Base-by-base conservation (phyloP, 306 rosid genomes). In the Castanea crenata region DNA sequence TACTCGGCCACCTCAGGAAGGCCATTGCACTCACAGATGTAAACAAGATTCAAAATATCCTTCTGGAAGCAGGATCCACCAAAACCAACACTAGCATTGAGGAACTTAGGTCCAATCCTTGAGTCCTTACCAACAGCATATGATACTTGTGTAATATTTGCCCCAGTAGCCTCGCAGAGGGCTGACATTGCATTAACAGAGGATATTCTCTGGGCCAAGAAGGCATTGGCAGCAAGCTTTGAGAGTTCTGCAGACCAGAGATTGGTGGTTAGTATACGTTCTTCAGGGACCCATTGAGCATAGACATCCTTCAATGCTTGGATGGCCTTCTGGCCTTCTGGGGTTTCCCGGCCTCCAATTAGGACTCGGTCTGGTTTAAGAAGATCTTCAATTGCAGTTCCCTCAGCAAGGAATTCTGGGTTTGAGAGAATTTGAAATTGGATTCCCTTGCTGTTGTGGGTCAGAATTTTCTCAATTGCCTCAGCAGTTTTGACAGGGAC, bases 41-140 rank as follows among this genome's bases (percentile, higher is more conserved):
- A 94, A 44, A 94, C 94, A 59, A 94, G 91, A 86, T 94, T 94
- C 83, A 94, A 64, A 70, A 94, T 94, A 46, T 94, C 98, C 85
- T 94, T 94, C 87, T 94, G 98, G 90, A 92, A 94, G 92, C 97
- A 94, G 69, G 98, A 94, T 9, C 98, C 97, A 23, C 98, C 98
- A 65, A 94, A 94, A n/a, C 98, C 98, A 74, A 94, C 97, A 83
- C 98, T 94, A 20, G 94, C 96, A 20, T 92, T 94, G 31, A 94
- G 90, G 72, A 94, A 94, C 87, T 90, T 94, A 7, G 98, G 94
- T 55, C 98, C 98, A 44, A 94, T 94, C 71, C 98, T 92, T 55
- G 97, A 35, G 86, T 94, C 98, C n/a, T 87, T 94, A 2, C 98
- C 97, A 61, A 94, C 98, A 8, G 97, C 90, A 65, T 81, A 94